Base-by-base conservation (phyloP, 2,329 filamentous ascomycete genomes). In the Calonectria pseudoreteaudii region DNA sequence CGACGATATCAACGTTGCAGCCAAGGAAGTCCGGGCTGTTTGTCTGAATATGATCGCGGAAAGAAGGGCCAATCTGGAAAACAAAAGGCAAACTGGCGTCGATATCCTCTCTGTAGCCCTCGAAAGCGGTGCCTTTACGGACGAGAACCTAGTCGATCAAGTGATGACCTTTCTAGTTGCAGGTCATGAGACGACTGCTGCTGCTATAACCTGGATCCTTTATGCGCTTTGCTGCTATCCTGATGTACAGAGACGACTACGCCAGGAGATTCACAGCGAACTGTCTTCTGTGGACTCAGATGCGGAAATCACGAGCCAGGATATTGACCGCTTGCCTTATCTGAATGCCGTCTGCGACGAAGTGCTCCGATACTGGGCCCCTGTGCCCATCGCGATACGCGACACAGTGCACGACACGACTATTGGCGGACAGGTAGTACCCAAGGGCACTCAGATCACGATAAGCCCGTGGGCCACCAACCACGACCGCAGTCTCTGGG, bases 161-260 rank as follows among this genome's bases (percentile, higher is more conserved):
- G 90, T 97, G 82, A 97, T 97, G 94, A 97, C 94, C 0, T 96
- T 97, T 86, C 90, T 97, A 6, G 93, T 93, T 0, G 95, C 95
- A 0, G 93, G 93, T 30, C 94, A 96, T 82, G 94, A 96, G 84
- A 96, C 94, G 0, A 96, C 94, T 0, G 91, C 94, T 1, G 89
- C 92, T 1, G 89, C 94, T n/a, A 88, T 97, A 81, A 93, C 92
- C n/a, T 96, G 94, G 93, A 90, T 92, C 4, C 84, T 92, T 10
- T 94, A 95, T 81, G 86, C 93, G 49, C 89, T 97, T n/a, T 91
- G 91, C 78, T 88, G 88, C 26, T 84, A 95, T 78, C 92, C 91
- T 0, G 88, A 91, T 0, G 86, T 94, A 2, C 94, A 97, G 84
- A 84, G 83, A 28, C 88, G 89, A 3, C 90, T 97, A 4, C 93